Conservation (phyloP, 2,329 filamentous ascomycete species). For the Pyrenochaeta sp. region DNA sequence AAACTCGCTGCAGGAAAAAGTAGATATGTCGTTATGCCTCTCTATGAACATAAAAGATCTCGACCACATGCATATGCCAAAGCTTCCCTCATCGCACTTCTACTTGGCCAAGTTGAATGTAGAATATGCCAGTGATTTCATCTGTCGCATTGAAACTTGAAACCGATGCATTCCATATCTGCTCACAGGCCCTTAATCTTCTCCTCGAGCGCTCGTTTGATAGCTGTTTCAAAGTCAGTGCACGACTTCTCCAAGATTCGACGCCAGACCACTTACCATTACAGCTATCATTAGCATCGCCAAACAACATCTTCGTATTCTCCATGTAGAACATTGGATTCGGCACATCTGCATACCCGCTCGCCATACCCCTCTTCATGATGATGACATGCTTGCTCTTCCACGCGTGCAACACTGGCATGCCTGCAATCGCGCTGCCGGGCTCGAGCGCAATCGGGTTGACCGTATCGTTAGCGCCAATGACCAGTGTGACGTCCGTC, state of each 20-base stretch:
- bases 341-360: conserved; percentile 88
- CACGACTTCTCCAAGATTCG: not conserved
- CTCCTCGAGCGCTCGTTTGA: conserved; percentile 49
- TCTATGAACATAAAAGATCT: not conserved
- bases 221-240: conserved; percentile 38
- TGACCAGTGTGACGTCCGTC: conserved; percentile 86
- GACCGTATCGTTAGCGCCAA: conserved; percentile 91
- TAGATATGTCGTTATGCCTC: conserved; percentile 1
- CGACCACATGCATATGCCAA: not conserved
- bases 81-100: not conserved
- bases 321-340: conserved; percentile 96
- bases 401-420: conserved; percentile 92
- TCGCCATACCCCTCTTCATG: conserved; percentile 91
- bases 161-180: not conserved
- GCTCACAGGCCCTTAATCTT: conserved; percentile 42
- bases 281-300: conserved; percentile 84
- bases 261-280: conserved; percentile 60
- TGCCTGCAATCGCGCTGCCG: conserved; percentile 84
- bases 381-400: conserved; percentile 93
- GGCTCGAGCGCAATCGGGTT: conserved; percentile 89
- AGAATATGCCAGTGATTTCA: not conserved
- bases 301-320: conserved; percentile 89
- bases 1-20: not conserved
- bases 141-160: not conserved
- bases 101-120: not conserved